A percentile compares a stretch with the other conserved stretches of the same genome.
These are phyloP conservation scores for Lumnitzera littorea DNA, from an alignment of 345 rosid species.

Conservation along the genomic window DNA sequence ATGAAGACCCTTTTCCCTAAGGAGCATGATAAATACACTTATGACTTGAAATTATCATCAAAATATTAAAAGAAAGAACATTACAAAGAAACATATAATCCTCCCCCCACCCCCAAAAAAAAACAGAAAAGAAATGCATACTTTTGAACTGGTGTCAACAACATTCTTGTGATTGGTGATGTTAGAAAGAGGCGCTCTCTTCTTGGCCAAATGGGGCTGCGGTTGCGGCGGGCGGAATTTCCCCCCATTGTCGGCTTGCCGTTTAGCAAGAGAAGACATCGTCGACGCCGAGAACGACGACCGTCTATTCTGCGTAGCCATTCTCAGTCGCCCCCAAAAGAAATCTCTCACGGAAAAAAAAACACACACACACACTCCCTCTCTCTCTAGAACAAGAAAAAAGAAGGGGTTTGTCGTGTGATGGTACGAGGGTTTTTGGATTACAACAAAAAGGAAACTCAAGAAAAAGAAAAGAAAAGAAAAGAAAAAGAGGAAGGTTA, in stretches of 20 bases:
- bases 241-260: conserved; percentile 36
- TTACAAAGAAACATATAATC: too few relatives aligned
- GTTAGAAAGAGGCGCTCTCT: conserved; percentile 69
- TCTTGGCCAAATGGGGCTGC: conserved; percentile 44
- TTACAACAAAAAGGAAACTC: not conserved
- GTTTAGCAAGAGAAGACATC: conserved; percentile 36
- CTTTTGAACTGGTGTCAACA: too few relatives aligned
- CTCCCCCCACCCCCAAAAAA: too few relatives aligned
- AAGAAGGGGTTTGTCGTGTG: not conserved
- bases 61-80: too few relatives aligned
- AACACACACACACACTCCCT: not conserved
- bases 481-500: not conserved
- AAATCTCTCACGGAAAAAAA: not conserved
- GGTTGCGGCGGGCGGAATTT: conserved; percentile 21
- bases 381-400: not conserved
- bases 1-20: too few relatives aligned
- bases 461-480: conserved; percentile 2
- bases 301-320: conserved; percentile 32
- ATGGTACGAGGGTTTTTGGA: not conserved
- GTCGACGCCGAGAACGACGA: conserved; percentile 37
- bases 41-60: too few relatives aligned
- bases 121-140: too few relatives aligned
- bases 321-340: not conserved
- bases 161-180: conserved; percentile 29
- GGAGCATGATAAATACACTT: too few relatives aligned